phyloP scores from a whole-genome alignment of 371 early-diverging fungal species.

The Rhizopus sp. region DNA sequence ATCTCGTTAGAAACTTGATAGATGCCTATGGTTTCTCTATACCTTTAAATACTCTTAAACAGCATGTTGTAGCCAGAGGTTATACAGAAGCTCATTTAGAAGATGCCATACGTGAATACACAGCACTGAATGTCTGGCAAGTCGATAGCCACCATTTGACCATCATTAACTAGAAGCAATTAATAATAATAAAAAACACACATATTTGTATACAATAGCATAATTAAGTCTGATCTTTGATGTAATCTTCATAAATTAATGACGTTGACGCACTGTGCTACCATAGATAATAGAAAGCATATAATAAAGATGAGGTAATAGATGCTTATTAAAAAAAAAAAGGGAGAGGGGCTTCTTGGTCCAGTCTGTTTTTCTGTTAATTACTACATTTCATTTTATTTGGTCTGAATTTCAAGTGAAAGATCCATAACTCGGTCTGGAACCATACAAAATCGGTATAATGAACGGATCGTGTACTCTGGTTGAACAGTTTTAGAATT shows the following conservation, averaged over 20 bases:
- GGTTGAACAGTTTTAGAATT: background rate
- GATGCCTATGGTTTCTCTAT: slow-evolving; percentile 29
- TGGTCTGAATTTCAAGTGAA: background rate
- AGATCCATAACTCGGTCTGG: background rate
- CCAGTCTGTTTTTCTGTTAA: too few relatives aligned
- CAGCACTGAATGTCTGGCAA: slow-evolving; percentile 77
- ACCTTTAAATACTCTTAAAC: slow-evolving; percentile 56
- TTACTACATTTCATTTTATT: background rate
- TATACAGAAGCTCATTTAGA: slow-evolving; percentile 76
- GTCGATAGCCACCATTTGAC: slow-evolving; percentile 65
- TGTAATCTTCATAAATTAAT: too few relatives aligned
- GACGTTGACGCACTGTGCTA: too few relatives aligned
- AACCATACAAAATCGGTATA: background rate
- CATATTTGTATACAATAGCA: too few relatives aligned
- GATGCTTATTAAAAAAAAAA: too few relatives aligned
- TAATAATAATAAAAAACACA: too few relatives aligned
- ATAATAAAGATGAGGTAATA: too few relatives aligned
- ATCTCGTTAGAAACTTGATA: slow-evolving; percentile 52
- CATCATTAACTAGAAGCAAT: slow-evolving; percentile 40
- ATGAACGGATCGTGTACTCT: background rate
- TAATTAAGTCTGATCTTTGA: too few relatives aligned
- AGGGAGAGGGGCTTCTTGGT: too few relatives aligned
- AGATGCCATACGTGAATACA: slow-evolving; percentile 69
- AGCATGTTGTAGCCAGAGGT: slow-evolving; percentile 75
- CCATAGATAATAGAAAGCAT: too few relatives aligned